These are phyloP conservation scores for Lentinula edodes DNA, from an alignment of 768 basidiomycete species.

Conservation along the genomic window DNA sequence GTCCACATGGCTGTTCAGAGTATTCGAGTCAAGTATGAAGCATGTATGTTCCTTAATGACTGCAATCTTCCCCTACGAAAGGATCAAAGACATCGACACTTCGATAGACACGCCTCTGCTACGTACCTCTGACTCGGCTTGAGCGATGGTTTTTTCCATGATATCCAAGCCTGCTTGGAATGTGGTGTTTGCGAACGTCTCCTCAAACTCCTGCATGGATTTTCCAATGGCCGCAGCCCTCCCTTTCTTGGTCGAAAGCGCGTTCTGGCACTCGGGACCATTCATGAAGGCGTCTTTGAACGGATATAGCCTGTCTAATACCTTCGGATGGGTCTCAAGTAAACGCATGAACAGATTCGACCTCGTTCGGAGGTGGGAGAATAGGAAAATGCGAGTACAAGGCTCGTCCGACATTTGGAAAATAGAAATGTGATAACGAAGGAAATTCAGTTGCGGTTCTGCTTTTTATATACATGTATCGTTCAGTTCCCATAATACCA, in stretches of 20 bases:
- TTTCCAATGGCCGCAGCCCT: background rate
- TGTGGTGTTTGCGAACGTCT: background rate
- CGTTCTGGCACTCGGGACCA: constrained; percentile 1
- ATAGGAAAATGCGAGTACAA: background rate
- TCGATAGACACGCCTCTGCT: background rate
- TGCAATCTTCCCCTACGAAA: background rate
- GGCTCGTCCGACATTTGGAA: background rate
- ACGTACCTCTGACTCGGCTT: constrained; percentile 3
- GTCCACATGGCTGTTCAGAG: background rate
- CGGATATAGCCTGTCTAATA: background rate
- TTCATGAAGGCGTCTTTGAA: background rate
- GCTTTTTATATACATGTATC: background rate
- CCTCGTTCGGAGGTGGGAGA: constrained; percentile 2
- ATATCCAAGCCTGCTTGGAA: constrained; percentile 1
- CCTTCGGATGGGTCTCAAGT: background rate
- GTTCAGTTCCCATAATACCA: background rate
- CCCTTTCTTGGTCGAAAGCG: background rate
- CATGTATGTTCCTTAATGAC: constrained; percentile 3
- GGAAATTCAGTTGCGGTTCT: background rate
- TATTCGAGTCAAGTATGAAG: constrained; percentile 1
- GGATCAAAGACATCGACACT: background rate
- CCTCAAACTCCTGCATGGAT: background rate
- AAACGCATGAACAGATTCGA: constrained; percentile 1
- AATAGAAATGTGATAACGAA: background rate
- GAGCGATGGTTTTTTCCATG: background rate